phyloP scores from a whole-genome alignment of 2,329 filamentous ascomycete species.

The Ascochyta pisi region DNA sequence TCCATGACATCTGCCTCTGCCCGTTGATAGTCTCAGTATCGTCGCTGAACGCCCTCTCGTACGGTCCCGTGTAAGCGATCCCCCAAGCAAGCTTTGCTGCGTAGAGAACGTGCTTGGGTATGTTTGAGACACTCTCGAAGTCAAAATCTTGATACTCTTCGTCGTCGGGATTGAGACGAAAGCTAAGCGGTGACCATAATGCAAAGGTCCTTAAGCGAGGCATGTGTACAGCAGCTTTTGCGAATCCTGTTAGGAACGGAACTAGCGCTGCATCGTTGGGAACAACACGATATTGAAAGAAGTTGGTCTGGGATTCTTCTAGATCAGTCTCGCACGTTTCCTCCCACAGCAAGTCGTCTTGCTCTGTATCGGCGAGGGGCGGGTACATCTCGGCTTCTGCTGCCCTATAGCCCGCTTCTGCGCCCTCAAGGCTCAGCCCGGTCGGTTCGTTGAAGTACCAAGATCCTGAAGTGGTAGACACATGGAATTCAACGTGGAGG shows the following conservation, averaged over 20 bases:
- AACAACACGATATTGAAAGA: constrained; percentile 9
- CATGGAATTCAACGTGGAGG: constrained; percentile 23
- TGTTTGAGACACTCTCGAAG: not conserved
- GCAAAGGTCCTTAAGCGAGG: constrained; percentile 8
- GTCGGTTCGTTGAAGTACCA: constrained; percentile 29
- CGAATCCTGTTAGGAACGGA: constrained; percentile 24
- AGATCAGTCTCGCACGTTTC: not conserved
- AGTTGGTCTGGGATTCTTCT: not conserved
- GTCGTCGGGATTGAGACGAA: not conserved
- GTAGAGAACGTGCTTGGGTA: not conserved
- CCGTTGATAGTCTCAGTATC: not conserved
- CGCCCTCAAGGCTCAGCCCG: constrained; percentile 12
- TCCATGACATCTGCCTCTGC: constrained; percentile 11
- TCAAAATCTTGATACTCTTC: not conserved
- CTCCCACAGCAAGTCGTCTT: not conserved
- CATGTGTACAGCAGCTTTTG: constrained; percentile 26
- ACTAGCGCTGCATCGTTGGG: constrained; percentile 16
- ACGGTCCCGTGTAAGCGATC: constrained; percentile 2
- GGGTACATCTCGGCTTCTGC: constrained; percentile 15
- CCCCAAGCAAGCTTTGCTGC: constrained; percentile 13
- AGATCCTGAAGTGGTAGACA: constrained; percentile 19
- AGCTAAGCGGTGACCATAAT: constrained; percentile 20
- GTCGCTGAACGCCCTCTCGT: not conserved
- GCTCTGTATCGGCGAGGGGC: constrained; percentile 10
- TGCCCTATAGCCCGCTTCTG: constrained; percentile 3